Conservation (phyloP, 495 filamentous ascomycete species). For the Trichoderma asperelloides region DNA sequence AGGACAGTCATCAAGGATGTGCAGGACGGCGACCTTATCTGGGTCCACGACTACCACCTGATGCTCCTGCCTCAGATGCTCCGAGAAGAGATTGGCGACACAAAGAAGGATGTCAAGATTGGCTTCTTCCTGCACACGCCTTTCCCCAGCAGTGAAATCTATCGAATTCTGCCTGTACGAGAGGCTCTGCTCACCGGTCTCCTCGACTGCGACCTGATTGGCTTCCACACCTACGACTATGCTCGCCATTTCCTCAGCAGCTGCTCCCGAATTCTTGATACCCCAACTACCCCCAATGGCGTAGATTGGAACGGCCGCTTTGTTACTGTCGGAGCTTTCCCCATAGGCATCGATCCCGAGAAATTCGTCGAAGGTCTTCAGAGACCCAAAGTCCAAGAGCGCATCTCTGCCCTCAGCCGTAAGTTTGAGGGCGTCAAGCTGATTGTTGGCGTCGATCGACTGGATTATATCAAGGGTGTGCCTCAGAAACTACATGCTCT, state of each 20-base stretch:
- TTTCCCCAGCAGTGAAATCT: constrained; percentile 88
- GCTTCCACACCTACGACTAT: constrained; percentile 95
- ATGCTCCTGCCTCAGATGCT: constrained; percentile 86
- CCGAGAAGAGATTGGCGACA: constrained; percentile 59
- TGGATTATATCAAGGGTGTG: constrained; percentile 97
- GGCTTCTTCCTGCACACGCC: constrained; percentile 94
- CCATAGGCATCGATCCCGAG: constrained; percentile 92
- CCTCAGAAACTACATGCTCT: constrained; percentile 88
- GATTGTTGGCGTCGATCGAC: constrained; percentile 84
- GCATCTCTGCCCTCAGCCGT: constrained; percentile 66
- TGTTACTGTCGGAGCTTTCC: constrained; percentile 72
- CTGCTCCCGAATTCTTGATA: constrained; percentile 74
- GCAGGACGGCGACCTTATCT: constrained; percentile 73
- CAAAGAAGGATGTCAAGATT: constrained; percentile 74
- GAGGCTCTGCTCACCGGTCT: constrained; percentile 73
- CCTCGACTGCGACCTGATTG: constrained; percentile 76
- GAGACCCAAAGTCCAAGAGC: constrained; percentile 67
- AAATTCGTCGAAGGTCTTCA: constrained; percentile 85
- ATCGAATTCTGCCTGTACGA: constrained; percentile 79
- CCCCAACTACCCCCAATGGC: constrained; percentile 67
- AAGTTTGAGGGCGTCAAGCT: constrained; percentile 82
- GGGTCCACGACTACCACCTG: constrained; percentile 95
- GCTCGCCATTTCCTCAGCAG: constrained; percentile 81
- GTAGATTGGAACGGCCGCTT: constrained; percentile 68
- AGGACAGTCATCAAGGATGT: constrained; percentile 64